phyloP scores from a whole-genome alignment of 495 filamentous ascomycete species.

The Aspergillus incahuasiensis region DNA sequence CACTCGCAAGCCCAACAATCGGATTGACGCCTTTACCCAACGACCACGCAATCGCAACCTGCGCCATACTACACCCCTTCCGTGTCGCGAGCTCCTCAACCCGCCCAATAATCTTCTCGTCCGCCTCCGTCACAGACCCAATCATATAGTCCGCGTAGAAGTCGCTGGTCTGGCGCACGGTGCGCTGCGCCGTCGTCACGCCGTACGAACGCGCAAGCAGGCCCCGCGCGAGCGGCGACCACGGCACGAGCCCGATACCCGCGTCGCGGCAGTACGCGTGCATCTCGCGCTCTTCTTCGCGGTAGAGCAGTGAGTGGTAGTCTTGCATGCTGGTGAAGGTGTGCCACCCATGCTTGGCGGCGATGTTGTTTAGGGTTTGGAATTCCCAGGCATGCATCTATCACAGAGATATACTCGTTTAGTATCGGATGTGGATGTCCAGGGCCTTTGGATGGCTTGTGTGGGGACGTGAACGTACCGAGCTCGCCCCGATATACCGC shows the following conservation, averaged over 20 bases:
- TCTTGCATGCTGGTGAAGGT: slow-evolving; percentile 21
- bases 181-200: too few species aligned
- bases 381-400: slow-evolving; percentile 30
- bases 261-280: slow-evolving; percentile 61
- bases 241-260: slow-evolving; percentile 64
- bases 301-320: slow-evolving; percentile 60
- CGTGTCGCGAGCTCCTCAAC: slow-evolving; percentile 56
- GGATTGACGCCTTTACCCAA: slow-evolving; percentile 44
- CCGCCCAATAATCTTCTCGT: slow-evolving; percentile 47
- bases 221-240: slow-evolving; percentile 53
- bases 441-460: too few species aligned
- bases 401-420: too few species aligned
- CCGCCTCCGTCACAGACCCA: slow-evolving; percentile 15
- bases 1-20: slow-evolving; percentile 56
- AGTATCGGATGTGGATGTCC: too few species aligned
- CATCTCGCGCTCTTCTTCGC: slow-evolving; percentile 74
- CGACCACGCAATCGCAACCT: slow-evolving; percentile 60
- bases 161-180: too few species aligned
- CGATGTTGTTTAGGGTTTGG: slow-evolving; percentile 38
- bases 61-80: slow-evolving; percentile 52
- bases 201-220: slow-evolving; percentile 43
- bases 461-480: too few species aligned
- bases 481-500: slow-evolving; percentile 57
- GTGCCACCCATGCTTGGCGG: slow-evolving; percentile 59
- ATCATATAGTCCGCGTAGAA: too few species aligned